Evolutionary conservation across 495 filamentous ascomycete species (phyloP).

Genomic region (Echria macrotheca): DNA sequence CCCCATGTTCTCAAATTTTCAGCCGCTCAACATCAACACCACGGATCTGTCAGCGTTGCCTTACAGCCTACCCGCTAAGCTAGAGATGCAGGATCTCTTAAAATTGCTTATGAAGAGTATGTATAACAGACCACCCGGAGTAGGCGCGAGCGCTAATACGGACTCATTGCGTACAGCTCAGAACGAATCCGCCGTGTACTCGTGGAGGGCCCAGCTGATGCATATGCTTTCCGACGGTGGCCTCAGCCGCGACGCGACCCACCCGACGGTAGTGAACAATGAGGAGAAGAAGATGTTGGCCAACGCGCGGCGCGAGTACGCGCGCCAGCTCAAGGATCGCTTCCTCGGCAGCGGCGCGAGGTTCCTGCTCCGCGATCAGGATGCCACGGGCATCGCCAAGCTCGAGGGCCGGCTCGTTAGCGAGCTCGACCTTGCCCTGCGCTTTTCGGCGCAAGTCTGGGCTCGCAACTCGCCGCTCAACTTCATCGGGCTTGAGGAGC

Average conservation of each 20-base stretch:
- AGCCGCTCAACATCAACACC: neutral
- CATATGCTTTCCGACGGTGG: slow-evolving; percentile 11
- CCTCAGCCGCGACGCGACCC: slow-evolving; percentile 1
- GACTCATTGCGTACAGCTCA: slow-evolving; percentile 4
- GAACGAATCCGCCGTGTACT: slow-evolving; percentile 1
- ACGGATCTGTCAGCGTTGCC: neutral
- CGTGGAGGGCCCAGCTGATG: slow-evolving; percentile 17
- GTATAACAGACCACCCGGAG: neutral
- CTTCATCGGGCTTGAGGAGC: slow-evolving; percentile 1
- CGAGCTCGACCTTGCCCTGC: slow-evolving; percentile 16
- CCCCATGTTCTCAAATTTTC: slow-evolving; percentile 6
- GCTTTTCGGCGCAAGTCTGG: slow-evolving; percentile 15
- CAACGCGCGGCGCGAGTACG: slow-evolving; percentile 13
- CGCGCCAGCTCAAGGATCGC: slow-evolving; percentile 12
- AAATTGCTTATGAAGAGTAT: slow-evolving; percentile 10
- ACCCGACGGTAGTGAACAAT: neutral
- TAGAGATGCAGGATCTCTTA: slow-evolving; percentile 16
- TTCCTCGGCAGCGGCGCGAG: slow-evolving; percentile 15
- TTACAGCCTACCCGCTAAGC: slow-evolving; percentile 2
- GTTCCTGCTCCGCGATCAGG: slow-evolving; percentile 17
- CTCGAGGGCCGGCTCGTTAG: slow-evolving; percentile 11
- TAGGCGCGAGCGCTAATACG: neutral
- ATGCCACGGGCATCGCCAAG: slow-evolving; percentile 12
- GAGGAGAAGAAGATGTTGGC: slow-evolving; percentile 9
- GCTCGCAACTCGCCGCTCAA: neutral